These are phyloP conservation scores for Carex cristatella DNA, from an alignment of 176 grass and related monocot genomes.

Conservation along the genomic window DNA sequence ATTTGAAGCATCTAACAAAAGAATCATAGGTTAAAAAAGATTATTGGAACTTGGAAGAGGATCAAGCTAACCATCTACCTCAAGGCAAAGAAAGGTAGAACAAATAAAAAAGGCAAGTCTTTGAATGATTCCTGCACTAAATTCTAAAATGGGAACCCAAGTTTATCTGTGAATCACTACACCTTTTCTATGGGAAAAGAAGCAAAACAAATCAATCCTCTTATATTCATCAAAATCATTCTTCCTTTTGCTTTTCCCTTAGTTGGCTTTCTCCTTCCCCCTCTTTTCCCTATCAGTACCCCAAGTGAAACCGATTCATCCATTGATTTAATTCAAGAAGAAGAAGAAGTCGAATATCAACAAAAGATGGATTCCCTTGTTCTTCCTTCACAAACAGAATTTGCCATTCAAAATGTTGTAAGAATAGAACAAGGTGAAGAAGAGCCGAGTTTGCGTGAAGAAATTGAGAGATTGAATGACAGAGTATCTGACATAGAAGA, in stretches of 20 bases:
- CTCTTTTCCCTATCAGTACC: conserved; percentile 42
- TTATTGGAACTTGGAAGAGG: background rate
- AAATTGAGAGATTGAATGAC: conserved; percentile 42
- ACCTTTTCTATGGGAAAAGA: conserved; percentile 60
- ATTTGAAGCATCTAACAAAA: background rate
- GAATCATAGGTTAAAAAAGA: background rate
- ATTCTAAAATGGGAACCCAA: conserved; percentile 8
- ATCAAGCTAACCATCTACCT: conserved; percentile 15
- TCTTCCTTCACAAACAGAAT: background rate
- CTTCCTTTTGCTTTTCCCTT: conserved; percentile 52
- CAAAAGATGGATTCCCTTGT: background rate
- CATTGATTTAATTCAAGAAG: conserved; percentile 18
- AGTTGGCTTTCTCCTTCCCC: conserved; percentile 55
- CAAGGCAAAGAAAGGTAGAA: conserved; percentile 73
- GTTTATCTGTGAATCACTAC: background rate
- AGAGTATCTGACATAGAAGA: conserved; percentile 39
- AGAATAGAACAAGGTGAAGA: conserved; percentile 3
- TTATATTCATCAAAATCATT: conserved; percentile 52
- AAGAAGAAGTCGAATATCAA: conserved; percentile 29
- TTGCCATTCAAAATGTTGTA: background rate
- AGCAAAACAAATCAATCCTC: conserved; percentile 44
- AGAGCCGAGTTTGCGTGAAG: conserved; percentile 15
- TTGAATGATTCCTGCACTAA: background rate
- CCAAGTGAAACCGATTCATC: conserved; percentile 31
- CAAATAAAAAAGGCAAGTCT: conserved; percentile 14